phyloP scores from a whole-genome alignment of 176 grass and related monocot species.

The Aegilops umbellulata region DNA sequence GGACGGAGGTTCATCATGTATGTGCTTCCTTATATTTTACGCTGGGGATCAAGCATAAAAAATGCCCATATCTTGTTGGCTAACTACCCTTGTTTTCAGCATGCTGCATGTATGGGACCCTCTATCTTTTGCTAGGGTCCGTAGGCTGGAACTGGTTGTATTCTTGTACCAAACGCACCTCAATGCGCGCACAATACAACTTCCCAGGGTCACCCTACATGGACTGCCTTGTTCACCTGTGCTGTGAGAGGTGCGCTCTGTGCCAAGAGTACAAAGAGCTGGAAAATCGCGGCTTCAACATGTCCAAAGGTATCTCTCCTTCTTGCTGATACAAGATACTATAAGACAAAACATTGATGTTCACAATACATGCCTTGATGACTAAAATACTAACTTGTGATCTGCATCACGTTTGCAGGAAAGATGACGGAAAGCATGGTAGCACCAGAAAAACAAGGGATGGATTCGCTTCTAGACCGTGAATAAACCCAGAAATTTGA shows the following conservation, averaged over 20 bases:
- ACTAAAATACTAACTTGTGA: background rate
- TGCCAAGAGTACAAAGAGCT: constrained; percentile 74
- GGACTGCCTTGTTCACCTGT: constrained; percentile 68
- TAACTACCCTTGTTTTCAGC: constrained; percentile 30
- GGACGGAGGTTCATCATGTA: constrained; percentile 51
- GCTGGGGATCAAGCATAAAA: background rate
- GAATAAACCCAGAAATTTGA: background rate
- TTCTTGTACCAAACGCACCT: constrained; percentile 47
- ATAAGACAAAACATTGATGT: background rate
- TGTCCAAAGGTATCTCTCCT: constrained; percentile 47
- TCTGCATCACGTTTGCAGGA: constrained; percentile 25
- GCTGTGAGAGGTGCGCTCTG: constrained; percentile 53
- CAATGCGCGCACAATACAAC: constrained; percentile 44
- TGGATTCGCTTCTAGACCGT: constrained; percentile 36
- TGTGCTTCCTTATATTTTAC: background rate
- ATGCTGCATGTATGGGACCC: constrained; percentile 35
- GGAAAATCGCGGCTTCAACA: constrained; percentile 49
- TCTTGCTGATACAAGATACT: background rate
- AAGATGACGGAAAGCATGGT: constrained; percentile 25
- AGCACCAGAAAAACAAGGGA: constrained; percentile 37
- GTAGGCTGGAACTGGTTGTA: constrained; percentile 51
- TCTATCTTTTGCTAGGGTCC: constrained; percentile 35
- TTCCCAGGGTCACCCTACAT: constrained; percentile 43
- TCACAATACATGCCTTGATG: background rate
- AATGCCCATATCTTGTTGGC: background rate